Evolutionary conservation across 352 stramenopile species (phyloP).

Genomic region (Elongisporangium anandrum): DNA sequence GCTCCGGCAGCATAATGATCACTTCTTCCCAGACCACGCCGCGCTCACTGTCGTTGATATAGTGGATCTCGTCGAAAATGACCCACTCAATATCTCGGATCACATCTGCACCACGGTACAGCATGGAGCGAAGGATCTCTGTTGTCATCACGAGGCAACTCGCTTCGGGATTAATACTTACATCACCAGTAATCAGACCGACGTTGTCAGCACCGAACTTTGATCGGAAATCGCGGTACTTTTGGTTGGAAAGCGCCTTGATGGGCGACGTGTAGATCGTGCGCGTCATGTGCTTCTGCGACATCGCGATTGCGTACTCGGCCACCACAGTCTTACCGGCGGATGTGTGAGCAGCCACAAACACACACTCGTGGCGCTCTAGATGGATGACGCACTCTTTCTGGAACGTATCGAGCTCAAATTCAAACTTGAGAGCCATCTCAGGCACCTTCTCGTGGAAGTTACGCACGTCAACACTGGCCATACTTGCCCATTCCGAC

Average conservation of each 20-base stretch:
- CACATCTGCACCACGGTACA: conserved; percentile 94
- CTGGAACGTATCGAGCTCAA: conserved; percentile 96
- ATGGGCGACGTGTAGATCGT: conserved; percentile 98
- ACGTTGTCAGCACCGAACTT: conserved; percentile 94
- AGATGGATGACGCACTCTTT: conserved; percentile 95
- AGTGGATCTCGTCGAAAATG: conserved; percentile 97
- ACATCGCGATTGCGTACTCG: conserved; percentile 98
- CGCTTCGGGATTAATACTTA: conserved; percentile 94
- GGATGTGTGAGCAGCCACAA: conserved; percentile 96
- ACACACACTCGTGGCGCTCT: conserved; percentile 93
- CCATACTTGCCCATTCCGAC: conserved; percentile 74
- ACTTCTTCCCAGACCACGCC: conserved; percentile 98
- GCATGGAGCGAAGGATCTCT: conserved; percentile 96
- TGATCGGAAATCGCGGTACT: conserved; percentile 96
- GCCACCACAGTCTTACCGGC: conserved; percentile 97
- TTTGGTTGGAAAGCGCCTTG: conserved; percentile 98
- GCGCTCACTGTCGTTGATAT: conserved; percentile 97
- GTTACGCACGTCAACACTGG: conserved; percentile 68
- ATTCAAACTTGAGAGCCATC: conserved; percentile 78
- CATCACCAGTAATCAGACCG: conserved; percentile 97
- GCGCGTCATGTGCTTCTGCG: conserved; percentile 86
- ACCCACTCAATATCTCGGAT: conserved; percentile 98
- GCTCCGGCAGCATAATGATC: conserved; percentile 97
- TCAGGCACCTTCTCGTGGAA: conserved; percentile 81
- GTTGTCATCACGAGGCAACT: conserved; percentile 98